Base-by-base conservation (phyloP, 768 basidiomycete genomes). In the Xerocomellus dryophilus region DNA sequence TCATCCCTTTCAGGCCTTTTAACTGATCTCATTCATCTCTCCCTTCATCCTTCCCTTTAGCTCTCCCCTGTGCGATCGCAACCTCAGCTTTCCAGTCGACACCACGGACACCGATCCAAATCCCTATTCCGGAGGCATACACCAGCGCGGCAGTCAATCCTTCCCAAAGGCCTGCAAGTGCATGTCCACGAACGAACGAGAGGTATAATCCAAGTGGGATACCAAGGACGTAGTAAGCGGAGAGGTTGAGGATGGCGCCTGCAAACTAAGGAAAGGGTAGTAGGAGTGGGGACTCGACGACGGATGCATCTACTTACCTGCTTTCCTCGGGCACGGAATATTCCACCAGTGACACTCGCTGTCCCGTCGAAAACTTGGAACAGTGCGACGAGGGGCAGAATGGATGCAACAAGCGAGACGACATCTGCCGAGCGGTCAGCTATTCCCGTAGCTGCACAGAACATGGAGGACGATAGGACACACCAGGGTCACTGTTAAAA, bases 341-440 rank as follows among this genome's bases (percentile, higher is more conserved):
- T 82, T 3, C 94, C 94, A 7, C 78, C 80, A 0, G 83, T 78
- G 6, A 93, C 81, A 0, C 80, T 84, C 3, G 79, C 67, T 11
- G 83, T 75, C 1, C 86, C 91, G 61, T 99, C 96, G 53, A 94
- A 88, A 4, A 96, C 82, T 69, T 97, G 89, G 76, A 86, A 89
- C 25, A 89, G 73, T 8, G 86, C 83, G 5, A 96, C 83, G 8
- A 90, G 74, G 0, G 90, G 90, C 14, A 94, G 66, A 50, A 93
- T 85, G 3, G 76, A 71, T 0, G 90, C 84, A 12, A 91, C 69
- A 15, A 70, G 61, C 4, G 53, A 58, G 34, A 59, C 54, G 14
- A 83, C 81, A 69, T 81, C 85, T 74, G 68, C 43, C 8, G 6
- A 20, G 21, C 10, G 52, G 53, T 44, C 39, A 48, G 34, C n/a